Conservation (phyloP, 2,329 filamentous ascomycete species). For the Calonectria multiphialidica region DNA sequence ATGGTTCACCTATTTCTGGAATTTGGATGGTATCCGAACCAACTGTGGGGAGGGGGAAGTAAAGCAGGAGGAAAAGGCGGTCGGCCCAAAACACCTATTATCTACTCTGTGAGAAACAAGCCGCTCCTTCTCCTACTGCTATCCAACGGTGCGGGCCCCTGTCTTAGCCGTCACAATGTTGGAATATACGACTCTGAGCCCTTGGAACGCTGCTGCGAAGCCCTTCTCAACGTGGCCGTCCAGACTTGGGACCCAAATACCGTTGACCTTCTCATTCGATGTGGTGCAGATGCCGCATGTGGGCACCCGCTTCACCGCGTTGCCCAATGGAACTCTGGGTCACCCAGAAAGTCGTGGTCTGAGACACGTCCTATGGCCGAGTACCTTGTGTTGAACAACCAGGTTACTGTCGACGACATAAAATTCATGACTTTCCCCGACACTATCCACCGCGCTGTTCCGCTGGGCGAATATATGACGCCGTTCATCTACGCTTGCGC, state of each 20-base stretch:
- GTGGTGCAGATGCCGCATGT: neutral
- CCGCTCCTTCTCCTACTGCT: neutral
- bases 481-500: slow-evolving; percentile 13
- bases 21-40: slow-evolving; percentile 21
- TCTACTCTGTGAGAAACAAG: neutral
- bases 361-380: slow-evolving; percentile 6
- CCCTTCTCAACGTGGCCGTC: neutral
- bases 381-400: neutral
- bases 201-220: neutral
- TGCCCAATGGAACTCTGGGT: neutral
- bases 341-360: neutral
- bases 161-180: neutral
- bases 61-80: neutral
- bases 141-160: neutral
- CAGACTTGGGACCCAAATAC: neutral
- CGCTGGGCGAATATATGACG: neutral
- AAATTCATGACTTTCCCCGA: neutral
- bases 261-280: neutral
- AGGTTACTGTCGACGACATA: neutral
- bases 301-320: neutral
- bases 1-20: slow-evolving; percentile 13
- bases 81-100: neutral
- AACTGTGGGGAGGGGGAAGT: neutral
- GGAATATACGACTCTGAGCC: neutral
- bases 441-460: neutral